Evolutionary conservation across 208 protist species (phyloP), one percentile per base, ranked within the genome.

Genomic region (Blastocrithidia nonstop): DNA sequence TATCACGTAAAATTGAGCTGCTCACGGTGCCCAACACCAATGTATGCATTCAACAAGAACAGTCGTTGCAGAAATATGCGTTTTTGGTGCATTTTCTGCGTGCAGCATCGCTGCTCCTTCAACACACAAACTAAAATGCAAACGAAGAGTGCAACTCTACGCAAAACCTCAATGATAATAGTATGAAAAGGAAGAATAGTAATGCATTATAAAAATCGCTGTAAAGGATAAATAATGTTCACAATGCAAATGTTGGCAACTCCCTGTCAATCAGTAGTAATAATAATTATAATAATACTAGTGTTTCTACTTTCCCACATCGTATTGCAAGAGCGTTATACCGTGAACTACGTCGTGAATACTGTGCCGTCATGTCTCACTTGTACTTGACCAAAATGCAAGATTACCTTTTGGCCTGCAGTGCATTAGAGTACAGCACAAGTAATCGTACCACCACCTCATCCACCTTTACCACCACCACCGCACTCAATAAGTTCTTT

Each of bases 1-100:
- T 91, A 13, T 65, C 67, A 1, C 68, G 71, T 35, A 86, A 87
- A 57, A 54, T 91, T 37, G 36, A 42, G 2, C 45, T 77, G 24
- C 46, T 91, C 32, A 70, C 61, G 7, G 50, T 65, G 8, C 60
- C 56, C 29, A 82, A 87, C 54, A 91, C 82, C 17, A 91, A 91
- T 32, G 57, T 87, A 3, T 84, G 61, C 38, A 85, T 91, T 23
- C 82, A 85, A 46, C 82, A 91, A 33, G 76, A 85, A 23, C 70
- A 91, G 46, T 61, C 57, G 1, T 49, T 91, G 16, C 75, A 73
- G 56, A 66, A 64, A 26, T 45, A 62, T 31, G 43, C 73, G 1
- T 73, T 80, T 36, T 91, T 69, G 50, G 71, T 86, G 22, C 68
- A 83, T 42, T 87, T 91, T 32, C 58, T 91, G 19, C 63, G 66